These are phyloP conservation scores for Porcisia hertigi DNA, from an alignment of 208 protist species.

Conservation along the genomic window DNA sequence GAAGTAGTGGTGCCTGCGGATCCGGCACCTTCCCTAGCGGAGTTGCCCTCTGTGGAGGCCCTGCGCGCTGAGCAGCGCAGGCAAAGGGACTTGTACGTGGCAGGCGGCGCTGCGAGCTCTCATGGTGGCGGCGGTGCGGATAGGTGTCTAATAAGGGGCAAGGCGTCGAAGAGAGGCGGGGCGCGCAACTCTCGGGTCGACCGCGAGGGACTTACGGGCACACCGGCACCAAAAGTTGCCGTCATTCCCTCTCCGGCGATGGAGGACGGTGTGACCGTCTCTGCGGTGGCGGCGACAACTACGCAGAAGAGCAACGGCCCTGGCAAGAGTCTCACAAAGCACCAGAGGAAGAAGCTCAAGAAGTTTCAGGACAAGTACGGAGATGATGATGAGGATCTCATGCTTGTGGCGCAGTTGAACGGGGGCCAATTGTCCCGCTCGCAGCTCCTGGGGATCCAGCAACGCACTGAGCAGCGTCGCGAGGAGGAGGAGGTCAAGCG, in stretches of 20 bases:
- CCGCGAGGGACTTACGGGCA: constrained; percentile 3
- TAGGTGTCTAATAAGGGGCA: not conserved
- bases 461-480: constrained; percentile 2
- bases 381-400: constrained; percentile 77
- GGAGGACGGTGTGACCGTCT: not conserved
- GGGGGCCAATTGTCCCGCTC: constrained; percentile 64
- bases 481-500: constrained; percentile 14
- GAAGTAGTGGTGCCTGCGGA: constrained; percentile 22
- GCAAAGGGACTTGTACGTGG: constrained; percentile 9
- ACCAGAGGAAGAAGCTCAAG: constrained; percentile 75
- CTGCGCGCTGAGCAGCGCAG: constrained; percentile 28
- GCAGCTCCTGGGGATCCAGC: constrained; percentile 38
- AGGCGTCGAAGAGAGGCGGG: constrained; percentile 1
- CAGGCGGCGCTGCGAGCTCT: not conserved
- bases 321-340: constrained; percentile 42
- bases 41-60: constrained; percentile 32
- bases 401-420: constrained; percentile 57
- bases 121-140: not conserved
- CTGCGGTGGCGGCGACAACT: constrained; percentile 1
- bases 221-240: not conserved
- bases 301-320: constrained; percentile 5
- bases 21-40: constrained; percentile 13
- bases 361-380: constrained; percentile 78
- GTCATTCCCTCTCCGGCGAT: constrained; percentile 1
- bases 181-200: constrained; percentile 26